Conservation (phyloP, 225 moss, liverwort and hornwort genomes). For the Physcomitrellopsis africana region DNA sequence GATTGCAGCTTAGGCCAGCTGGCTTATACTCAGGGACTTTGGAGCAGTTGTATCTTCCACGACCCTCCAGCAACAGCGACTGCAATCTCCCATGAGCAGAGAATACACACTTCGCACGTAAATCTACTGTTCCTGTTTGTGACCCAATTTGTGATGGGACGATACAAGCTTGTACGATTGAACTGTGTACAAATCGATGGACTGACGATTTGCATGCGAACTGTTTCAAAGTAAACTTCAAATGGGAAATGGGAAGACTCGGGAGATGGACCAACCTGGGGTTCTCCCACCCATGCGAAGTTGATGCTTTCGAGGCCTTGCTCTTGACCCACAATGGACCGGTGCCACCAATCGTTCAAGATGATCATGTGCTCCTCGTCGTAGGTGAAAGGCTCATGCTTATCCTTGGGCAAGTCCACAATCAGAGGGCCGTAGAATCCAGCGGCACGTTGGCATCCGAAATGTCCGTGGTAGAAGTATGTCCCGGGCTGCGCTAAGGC, state of each 20-base stretch:
- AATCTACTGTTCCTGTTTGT: neutral
- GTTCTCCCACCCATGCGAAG: conserved; percentile 62
- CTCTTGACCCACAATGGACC: conserved; percentile 47
- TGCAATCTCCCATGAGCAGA: conserved; percentile 4
- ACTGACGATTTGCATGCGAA: neutral
- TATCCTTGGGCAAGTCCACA: conserved; percentile 31
- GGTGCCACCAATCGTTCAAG: conserved; percentile 72
- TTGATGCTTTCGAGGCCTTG: conserved; percentile 52
- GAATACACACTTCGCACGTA: neutral
- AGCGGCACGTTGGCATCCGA: conserved; percentile 55
- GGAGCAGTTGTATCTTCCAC: conserved; percentile 56
- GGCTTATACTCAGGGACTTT: conserved; percentile 21
- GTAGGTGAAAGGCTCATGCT: conserved; percentile 51
- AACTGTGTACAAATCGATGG: too few relatives aligned
- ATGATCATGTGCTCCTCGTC: conserved; percentile 50
- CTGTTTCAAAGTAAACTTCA: neutral
- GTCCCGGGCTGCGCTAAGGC: conserved; percentile 52
- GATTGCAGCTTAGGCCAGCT: conserved; percentile 47
- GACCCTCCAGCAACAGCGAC: conserved; percentile 54
- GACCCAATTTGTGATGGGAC: neutral
- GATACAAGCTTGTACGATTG: neutral
- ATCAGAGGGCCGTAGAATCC: conserved; percentile 60
- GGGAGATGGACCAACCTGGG: conserved; percentile 33
- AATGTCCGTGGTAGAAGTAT: conserved; percentile 72
- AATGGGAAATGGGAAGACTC: neutral